Conservation (phyloP, 164 flowering plant genomes). For the Vitis amurensis region DNA sequence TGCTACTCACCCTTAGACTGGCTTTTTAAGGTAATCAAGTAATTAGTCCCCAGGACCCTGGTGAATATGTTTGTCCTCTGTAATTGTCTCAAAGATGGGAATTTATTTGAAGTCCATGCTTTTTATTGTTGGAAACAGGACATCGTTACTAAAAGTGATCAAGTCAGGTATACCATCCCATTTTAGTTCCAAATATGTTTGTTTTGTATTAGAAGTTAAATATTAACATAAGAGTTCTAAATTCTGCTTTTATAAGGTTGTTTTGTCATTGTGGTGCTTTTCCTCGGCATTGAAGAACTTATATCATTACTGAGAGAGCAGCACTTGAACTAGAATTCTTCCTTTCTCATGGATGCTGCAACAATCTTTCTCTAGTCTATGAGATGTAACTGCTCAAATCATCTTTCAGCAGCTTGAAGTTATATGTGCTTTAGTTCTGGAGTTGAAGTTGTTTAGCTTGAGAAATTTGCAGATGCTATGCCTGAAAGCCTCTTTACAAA, state of each 20-base stretch:
- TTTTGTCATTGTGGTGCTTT: constrained; percentile 6
- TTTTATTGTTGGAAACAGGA: constrained; percentile 55
- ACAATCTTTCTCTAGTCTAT: too few relatives aligned
- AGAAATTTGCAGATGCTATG: too few relatives aligned
- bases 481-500: too few relatives aligned
- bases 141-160: constrained; percentile 97
- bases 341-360: too few relatives aligned
- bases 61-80: background rate
- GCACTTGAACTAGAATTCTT: too few relatives aligned
- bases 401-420: too few relatives aligned
- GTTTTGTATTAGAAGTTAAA: constrained; percentile 6
- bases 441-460: too few relatives aligned
- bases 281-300: constrained; percentile 91
- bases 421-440: too few relatives aligned
- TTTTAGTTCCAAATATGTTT: constrained; percentile 3
- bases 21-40: constrained; percentile 75
- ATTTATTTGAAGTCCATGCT: background rate
- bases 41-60: background rate
- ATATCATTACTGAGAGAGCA: constrained; percentile 84
- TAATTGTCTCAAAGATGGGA: background rate
- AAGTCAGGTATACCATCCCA: constrained; percentile 71
- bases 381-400: too few relatives aligned
- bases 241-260: background rate
- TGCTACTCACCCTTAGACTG: constrained; percentile 98
- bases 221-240: background rate